phyloP scores from a whole-genome alignment of 2,329 filamentous ascomycete species.

The Fusarium sp. region DNA sequence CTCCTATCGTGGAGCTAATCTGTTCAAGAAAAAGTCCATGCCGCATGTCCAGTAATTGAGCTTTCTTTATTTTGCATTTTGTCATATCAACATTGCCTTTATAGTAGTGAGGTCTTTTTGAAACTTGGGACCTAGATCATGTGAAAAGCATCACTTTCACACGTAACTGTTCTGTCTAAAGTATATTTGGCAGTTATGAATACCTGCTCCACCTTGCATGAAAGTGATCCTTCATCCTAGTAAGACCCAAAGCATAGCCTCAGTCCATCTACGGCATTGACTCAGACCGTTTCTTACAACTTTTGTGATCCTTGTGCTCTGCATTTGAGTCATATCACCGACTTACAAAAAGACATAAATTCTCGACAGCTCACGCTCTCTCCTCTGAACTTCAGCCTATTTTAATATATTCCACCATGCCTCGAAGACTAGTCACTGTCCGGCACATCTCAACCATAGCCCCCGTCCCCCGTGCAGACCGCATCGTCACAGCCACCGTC shows the following conservation, averaged over 20 bases:
- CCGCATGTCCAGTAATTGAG: not conserved
- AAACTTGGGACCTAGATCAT: not conserved
- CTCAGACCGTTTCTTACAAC: conserved; percentile 5
- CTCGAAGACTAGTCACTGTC: conserved; percentile 43
- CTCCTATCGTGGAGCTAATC: not conserved
- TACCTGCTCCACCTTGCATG: not conserved
- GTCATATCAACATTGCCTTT: not conserved
- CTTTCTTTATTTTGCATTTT: not conserved
- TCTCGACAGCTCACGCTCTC: not conserved
- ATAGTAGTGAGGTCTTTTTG: not conserved
- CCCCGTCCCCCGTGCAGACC: conserved; percentile 41
- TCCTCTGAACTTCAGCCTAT: not conserved
- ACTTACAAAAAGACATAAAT: not conserved
- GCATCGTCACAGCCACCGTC: conserved; percentile 34
- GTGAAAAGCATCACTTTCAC: not conserved
- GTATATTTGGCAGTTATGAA: not conserved
- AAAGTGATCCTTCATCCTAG: not conserved
- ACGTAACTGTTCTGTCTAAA: not conserved
- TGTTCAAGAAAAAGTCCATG: not conserved
- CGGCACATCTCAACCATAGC: conserved; percentile 33
- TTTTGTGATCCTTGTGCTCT: conserved; percentile 2
- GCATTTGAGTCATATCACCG: conserved; percentile 29
- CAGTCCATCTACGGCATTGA: not conserved
- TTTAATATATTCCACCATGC: conserved; percentile 19
- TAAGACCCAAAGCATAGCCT: not conserved